Conservation (phyloP, 306 rosid genomes). For the Notholithocarpus densiflorus region DNA sequence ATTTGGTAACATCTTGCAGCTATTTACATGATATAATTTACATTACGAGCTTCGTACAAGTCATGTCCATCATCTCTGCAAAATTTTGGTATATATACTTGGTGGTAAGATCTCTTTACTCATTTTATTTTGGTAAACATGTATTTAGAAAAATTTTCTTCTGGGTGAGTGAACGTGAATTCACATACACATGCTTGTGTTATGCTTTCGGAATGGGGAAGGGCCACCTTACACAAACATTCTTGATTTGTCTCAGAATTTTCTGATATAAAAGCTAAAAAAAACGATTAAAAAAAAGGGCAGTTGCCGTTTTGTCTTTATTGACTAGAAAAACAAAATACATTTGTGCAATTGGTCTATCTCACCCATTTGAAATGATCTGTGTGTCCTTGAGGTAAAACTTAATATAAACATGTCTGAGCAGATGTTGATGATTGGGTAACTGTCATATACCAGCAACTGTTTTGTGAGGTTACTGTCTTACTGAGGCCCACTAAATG, state of each 20-base stretch:
- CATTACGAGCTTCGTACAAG: constrained; percentile 93
- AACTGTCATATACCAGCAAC: neutral
- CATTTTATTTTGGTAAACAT: constrained; percentile 4
- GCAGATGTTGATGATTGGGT: neutral
- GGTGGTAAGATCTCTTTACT: constrained; percentile 53
- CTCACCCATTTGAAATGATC: neutral
- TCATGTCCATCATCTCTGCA: constrained; percentile 84
- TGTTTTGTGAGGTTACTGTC: neutral
- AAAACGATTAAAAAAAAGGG: too few relatives aligned
- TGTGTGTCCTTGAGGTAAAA: neutral
- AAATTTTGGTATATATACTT: constrained; percentile 85
- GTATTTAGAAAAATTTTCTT: neutral
- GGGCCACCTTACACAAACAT: neutral
- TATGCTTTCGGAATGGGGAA: neutral
- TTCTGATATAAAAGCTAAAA: neutral
- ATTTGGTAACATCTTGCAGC: constrained; percentile 40
- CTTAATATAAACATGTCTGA: neutral
- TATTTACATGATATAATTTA: constrained; percentile 86
- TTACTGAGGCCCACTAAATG: too few relatives aligned
- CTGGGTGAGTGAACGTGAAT: constrained; percentile 2
- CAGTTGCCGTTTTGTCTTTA: neutral
- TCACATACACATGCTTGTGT: neutral
- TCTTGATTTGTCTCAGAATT: neutral
- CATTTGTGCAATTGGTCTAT: neutral
- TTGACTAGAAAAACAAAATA: neutral